Evolutionary conservation across 2,329 filamentous ascomycete genomes (phyloP), one percentile per base, ranked within the genome.

Genomic region (Mycogone perniciosa): DNA sequence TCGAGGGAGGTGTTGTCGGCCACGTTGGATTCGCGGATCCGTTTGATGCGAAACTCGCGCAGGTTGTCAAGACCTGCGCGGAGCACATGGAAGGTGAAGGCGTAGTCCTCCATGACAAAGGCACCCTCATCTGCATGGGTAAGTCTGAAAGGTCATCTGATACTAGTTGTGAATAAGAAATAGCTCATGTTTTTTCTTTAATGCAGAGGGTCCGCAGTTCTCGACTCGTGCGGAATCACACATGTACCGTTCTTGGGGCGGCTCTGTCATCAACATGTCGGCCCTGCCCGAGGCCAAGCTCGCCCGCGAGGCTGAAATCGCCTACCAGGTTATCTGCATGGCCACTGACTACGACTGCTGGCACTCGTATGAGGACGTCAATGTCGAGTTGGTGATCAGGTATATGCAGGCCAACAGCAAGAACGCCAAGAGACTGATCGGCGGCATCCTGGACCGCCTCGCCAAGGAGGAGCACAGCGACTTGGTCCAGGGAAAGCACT

Each of bases 301-400:
- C 20, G 93, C 93, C 7, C 85, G 89, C 48, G 93, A 99, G 75
- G 93, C 93, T 27, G 93, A 99, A 76, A 87, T 99, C 61, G 87
- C 86, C 34, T 97, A 97, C 71, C 90, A 95, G 75, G 95, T 96
- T 81, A 95, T 99, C 64, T 96, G 92, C 77, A 99, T 99, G 93
- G 89, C 89, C 33, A 99, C 93, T 30, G 93, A 99, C 75, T 99
- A 99, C 70, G 93, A 99, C 76, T 97, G 92, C 82, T 99, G 93
- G 93, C 87, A 91, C 66, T 83, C 80, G 20, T 80, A 80, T 44
- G 86, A 83, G 52, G 88, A 88, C 57, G 93, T 99, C 56, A 91
- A 90, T 55, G 93, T 99, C 26, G 88, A 91, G 69, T 95, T 97
- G 88, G 93, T 99, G 50, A 89, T 96, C 84, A 86, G 83, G 54